These are phyloP conservation scores for Coniochaeta prunicola DNA, from an alignment of 2,329 filamentous ascomycete species.

Conservation along the genomic window DNA sequence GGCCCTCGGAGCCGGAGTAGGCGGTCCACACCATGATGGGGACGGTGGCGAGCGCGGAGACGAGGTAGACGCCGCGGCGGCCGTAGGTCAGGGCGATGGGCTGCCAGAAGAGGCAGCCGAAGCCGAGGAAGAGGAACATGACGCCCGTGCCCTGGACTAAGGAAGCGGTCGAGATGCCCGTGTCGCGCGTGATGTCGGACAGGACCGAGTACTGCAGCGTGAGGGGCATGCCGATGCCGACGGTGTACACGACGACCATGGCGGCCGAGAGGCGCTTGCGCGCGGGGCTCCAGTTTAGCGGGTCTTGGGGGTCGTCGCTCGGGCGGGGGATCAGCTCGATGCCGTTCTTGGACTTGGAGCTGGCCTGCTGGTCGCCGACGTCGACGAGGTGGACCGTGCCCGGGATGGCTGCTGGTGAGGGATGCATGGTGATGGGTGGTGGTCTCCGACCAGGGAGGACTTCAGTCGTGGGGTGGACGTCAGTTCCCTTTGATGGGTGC, in stretches of 20 bases:
- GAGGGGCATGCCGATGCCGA: conserved; percentile 39
- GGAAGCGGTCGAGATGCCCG: conserved; percentile 32
- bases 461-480: too few species aligned
- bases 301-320: conserved; percentile 25
- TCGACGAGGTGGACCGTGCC: conserved; percentile 23
- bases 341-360: conserved; percentile 15
- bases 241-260: conserved; percentile 30
- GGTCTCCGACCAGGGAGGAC: not conserved
- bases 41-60: conserved; percentile 18
- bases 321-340: conserved; percentile 23
- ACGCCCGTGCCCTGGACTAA: conserved; percentile 42
- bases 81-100: conserved; percentile 38
- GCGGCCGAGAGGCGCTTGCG: conserved; percentile 20
- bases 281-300: conserved; percentile 24
- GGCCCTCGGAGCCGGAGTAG: conserved; percentile 27
- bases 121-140: conserved; percentile 36
- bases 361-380: conserved; percentile 18
- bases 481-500: too few species aligned
- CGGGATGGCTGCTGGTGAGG: conserved; percentile 8
- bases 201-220: conserved; percentile 43
- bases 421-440: not conserved
- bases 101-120: conserved; percentile 38
- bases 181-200: conserved; percentile 36
- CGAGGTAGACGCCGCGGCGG: conserved; percentile 15
- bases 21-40: conserved; percentile 29